phyloP scores from a whole-genome alignment of 1,284 basidiomycete genomes.

The Fistulina hepatica region DNA sequence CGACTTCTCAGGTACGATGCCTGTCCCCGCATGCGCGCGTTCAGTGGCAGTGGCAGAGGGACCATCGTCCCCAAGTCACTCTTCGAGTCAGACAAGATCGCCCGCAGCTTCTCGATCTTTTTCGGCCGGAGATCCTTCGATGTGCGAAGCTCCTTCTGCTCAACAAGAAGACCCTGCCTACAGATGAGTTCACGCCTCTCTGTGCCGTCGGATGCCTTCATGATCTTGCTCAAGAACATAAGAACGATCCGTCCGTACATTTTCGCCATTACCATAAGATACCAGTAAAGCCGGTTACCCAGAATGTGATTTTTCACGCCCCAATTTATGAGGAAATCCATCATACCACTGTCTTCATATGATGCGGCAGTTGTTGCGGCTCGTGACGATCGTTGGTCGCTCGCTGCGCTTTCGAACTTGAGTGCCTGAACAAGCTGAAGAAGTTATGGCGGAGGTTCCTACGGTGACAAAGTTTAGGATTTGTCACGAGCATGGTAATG shows the following conservation, averaged over 20 bases:
- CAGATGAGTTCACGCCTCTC: slow-evolving; percentile 74
- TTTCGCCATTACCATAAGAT: slow-evolving; percentile 82
- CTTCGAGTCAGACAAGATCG: slow-evolving; percentile 77
- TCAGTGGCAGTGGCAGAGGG: slow-evolving; percentile 81
- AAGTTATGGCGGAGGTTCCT: slow-evolving; percentile 90
- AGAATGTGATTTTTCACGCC: slow-evolving; percentile 76
- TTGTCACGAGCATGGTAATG: background rate
- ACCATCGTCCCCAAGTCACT: slow-evolving; percentile 66
- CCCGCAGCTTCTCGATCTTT: slow-evolving; percentile 91
- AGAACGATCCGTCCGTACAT: slow-evolving; percentile 88
- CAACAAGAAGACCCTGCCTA: slow-evolving; percentile 79
- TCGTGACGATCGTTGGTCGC: slow-evolving; percentile 56
- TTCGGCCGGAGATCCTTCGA: slow-evolving; percentile 92
- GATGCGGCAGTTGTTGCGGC: slow-evolving; percentile 62
- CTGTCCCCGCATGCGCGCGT: slow-evolving; percentile 74
- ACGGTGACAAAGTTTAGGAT: slow-evolving; percentile 8
- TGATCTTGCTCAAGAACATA: slow-evolving; percentile 78
- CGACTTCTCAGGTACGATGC: slow-evolving; percentile 84
- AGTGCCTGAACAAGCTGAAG: slow-evolving; percentile 96
- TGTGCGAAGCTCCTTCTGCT: slow-evolving; percentile 77
- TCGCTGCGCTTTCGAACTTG: slow-evolving; percentile 81
- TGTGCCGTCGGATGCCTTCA: slow-evolving; percentile 63
- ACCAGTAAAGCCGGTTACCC: slow-evolving; percentile 95
- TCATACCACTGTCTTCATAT: slow-evolving; percentile 75
- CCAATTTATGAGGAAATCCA: slow-evolving; percentile 83